These are phyloP conservation scores for Penicillium hesseltinei DNA, from an alignment of 2,329 filamentous ascomycete species.

Conservation along the genomic window DNA sequence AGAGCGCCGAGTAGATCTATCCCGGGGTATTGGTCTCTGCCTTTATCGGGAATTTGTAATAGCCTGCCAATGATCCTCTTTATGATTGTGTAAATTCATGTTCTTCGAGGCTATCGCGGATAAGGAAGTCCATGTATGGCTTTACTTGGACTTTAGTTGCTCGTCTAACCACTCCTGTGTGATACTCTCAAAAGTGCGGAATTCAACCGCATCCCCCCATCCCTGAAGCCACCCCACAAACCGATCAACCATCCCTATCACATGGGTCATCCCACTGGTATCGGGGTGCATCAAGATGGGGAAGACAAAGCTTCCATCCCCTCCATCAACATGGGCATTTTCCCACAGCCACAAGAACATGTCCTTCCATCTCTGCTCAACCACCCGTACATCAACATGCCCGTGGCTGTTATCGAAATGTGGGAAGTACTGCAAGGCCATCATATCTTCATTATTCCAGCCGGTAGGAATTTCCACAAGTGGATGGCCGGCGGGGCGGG, in stretches of 20 bases:
- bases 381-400: conserved; percentile 53
- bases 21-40: too few relatives aligned
- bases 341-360: conserved; percentile 54
- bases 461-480: not conserved
- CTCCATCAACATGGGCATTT: conserved; percentile 20
- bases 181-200: not conserved
- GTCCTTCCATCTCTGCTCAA: conserved; percentile 60
- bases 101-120: too few relatives aligned
- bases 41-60: too few relatives aligned
- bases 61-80: too few relatives aligned
- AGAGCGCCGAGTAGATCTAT: too few relatives aligned
- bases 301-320: not conserved
- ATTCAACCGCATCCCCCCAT: not conserved
- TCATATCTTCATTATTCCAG: not conserved
- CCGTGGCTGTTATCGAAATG: conserved; percentile 33
- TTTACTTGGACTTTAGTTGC: not conserved
- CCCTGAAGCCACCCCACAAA: not conserved
- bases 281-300: not conserved
- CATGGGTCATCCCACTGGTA: not conserved
- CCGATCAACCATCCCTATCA: not conserved
- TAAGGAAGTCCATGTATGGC: too few relatives aligned
- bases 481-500: not conserved
- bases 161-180: not conserved
- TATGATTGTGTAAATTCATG: too few relatives aligned
- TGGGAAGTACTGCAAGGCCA: not conserved